phyloP scores from a whole-genome alignment of 768 basidiomycete species.

The Sporobolomyces pararoseus region DNA sequence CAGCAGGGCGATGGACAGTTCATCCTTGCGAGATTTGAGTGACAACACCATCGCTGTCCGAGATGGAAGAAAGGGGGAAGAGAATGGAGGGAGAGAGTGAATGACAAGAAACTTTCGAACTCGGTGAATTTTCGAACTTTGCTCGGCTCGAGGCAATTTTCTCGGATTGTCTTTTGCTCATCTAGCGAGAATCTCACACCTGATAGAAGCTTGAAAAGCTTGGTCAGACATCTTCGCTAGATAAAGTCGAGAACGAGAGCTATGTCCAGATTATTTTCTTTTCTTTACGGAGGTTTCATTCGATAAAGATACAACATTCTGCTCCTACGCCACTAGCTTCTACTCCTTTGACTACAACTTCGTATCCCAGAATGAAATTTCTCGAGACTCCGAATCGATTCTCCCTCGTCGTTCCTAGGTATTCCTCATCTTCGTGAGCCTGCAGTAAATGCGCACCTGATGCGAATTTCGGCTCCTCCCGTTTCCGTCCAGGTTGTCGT shows the following conservation, averaged over 20 bases:
- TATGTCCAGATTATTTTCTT: no score
- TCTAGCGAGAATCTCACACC: no score
- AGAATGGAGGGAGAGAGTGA: background rate
- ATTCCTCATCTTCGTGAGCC: background rate
- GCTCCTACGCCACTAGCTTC: background rate
- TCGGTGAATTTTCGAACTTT: no score
- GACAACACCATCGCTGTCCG: background rate
- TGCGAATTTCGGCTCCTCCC: background rate
- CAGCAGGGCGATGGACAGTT: conserved; percentile 11
- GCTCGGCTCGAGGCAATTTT: no score
- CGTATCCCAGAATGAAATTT: background rate
- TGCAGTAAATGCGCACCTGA: no score
- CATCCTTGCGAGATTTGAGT: conserved; percentile 2
- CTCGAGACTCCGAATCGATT: background rate
- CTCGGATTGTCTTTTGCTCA: no score
- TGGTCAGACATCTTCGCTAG: no score
- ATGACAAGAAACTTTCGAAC: background rate
- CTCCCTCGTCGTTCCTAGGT: conserved; percentile 7
- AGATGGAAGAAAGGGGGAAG: background rate
- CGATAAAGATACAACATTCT: background rate
- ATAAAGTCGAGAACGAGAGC: no score
- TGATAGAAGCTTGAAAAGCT: no score
- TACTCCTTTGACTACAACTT: conserved; percentile 2
- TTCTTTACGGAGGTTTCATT: background rate
- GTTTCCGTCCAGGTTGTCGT: background rate